phyloP scores from a whole-genome alignment of 1,284 basidiomycete species.

The Anthracocystis walkeri region DNA sequence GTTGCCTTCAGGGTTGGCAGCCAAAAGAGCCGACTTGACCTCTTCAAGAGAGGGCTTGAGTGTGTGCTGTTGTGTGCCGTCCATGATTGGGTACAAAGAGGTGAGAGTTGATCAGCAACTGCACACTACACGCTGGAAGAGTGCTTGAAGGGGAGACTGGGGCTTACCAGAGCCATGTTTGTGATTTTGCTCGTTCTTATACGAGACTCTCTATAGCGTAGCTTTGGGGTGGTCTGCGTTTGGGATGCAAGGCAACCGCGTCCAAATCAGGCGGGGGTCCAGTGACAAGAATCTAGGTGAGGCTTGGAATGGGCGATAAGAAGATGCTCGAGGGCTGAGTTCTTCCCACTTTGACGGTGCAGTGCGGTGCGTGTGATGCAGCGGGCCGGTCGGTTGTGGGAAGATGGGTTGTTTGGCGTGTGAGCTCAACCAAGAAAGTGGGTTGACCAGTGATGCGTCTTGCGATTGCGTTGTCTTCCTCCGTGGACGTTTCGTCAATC shows the following conservation, averaged over 20 bases:
- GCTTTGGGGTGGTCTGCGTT: background rate
- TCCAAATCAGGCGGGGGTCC: background rate
- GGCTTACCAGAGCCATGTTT: slow-evolving; percentile 48
- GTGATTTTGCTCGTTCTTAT: slow-evolving; percentile 6
- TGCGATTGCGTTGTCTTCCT: background rate
- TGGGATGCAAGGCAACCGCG: background rate
- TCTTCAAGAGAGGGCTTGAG: slow-evolving; percentile 60
- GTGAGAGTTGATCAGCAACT: slow-evolving; percentile 6
- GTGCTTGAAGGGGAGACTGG: background rate
- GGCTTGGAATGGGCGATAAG: too few relatives aligned
- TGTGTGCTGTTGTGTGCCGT: slow-evolving; percentile 26
- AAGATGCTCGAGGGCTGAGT: too few relatives aligned
- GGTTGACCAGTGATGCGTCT: background rate
- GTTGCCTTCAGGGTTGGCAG: slow-evolving; percentile 74
- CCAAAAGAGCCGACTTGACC: slow-evolving; percentile 59
- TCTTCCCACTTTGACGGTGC: too few relatives aligned
- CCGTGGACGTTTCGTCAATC: background rate
- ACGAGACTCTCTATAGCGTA: slow-evolving; percentile 15
- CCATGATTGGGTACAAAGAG: slow-evolving; percentile 10
- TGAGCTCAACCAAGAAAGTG: background rate
- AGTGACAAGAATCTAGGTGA: background rate
- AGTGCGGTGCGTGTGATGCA: too few relatives aligned
- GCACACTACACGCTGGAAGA: background rate
- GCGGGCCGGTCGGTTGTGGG: slow-evolving; percentile 1
- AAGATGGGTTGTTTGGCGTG: slow-evolving; percentile 5